phyloP scores from a whole-genome alignment of 306 rosid genomes.

The Lotus japonicus region DNA sequence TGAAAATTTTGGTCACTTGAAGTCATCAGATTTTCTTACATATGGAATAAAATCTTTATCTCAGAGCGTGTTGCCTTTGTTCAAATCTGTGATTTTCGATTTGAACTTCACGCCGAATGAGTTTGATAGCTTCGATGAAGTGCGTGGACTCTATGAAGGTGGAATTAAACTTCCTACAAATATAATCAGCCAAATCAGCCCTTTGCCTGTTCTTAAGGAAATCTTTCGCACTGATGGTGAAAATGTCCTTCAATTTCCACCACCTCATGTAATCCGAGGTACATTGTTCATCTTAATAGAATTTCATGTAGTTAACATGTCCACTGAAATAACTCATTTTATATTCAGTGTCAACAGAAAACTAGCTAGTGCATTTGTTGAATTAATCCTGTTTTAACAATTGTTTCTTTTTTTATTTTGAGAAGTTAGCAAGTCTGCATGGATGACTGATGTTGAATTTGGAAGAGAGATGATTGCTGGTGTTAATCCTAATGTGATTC shows the following conservation, averaged over 20 bases:
- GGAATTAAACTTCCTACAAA: constrained; percentile 36
- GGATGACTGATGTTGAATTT: constrained; percentile 71
- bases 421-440: constrained; percentile 40
- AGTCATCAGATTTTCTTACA: constrained; percentile 54
- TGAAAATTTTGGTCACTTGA: constrained; percentile 56
- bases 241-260: constrained; percentile 39
- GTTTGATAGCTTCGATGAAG: constrained; percentile 44
- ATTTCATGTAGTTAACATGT: not conserved
- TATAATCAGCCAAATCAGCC: constrained; percentile 29
- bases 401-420: not conserved
- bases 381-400: not conserved
- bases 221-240: constrained; percentile 59
- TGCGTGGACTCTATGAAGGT: constrained; percentile 49
- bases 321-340: too few species aligned
- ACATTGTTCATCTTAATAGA: not conserved
- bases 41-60: constrained; percentile 45
- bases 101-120: constrained; percentile 19
- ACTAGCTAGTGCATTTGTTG: not conserved
- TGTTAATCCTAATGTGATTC: constrained; percentile 45
- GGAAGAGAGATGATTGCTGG: constrained; percentile 65
- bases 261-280: constrained; percentile 52
- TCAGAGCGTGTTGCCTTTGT: constrained; percentile 30
- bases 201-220: constrained; percentile 43
- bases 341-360: too few species aligned
- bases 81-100: constrained; percentile 17